Percentiles rank a stretch among this genome's conserved stretches.
Conservation (phyloP, 192 early-diverging fungal genomes). For the Backusella mclennaniae region DNA sequence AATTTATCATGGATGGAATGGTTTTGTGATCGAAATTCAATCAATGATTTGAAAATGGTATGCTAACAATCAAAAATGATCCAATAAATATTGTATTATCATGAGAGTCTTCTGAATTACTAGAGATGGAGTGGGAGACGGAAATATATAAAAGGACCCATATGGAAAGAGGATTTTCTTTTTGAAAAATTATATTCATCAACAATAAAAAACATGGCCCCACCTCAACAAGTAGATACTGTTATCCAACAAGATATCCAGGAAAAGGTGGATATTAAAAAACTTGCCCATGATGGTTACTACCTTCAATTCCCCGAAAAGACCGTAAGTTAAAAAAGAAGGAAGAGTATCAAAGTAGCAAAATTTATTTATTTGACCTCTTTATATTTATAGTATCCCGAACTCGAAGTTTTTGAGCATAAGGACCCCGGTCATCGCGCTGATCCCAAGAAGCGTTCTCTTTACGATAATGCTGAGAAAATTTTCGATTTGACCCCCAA, state of each 20-base stretch:
- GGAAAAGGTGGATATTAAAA: conserved; percentile 1
- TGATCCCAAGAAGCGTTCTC: conserved; percentile 56
- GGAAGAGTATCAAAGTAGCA: no score
- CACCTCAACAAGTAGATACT: not conserved
- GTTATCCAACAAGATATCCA: not conserved
- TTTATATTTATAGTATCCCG: conserved; percentile 14
- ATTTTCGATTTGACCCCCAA: conserved; percentile 55
- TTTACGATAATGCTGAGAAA: conserved; percentile 55
- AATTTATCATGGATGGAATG: not conserved
- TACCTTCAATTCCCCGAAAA: not conserved
- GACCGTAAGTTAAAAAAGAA: not conserved
- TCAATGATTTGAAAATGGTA: not conserved
- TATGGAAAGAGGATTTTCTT: not conserved
- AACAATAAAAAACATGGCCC: not conserved
- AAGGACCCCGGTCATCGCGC: conserved; percentile 38
- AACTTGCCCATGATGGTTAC: not conserved
- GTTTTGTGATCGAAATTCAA: not conserved
- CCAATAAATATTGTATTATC: not conserved
- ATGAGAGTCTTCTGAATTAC: not conserved
- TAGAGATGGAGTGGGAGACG: not conserved
- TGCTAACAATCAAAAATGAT: not conserved
- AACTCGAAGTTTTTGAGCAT: conserved; percentile 20
- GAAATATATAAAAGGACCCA: not conserved
- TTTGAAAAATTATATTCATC: not conserved
- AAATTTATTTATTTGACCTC: not conserved